A percentile compares a stretch with the other conserved stretches of the same genome.
phyloP scores from a whole-genome alignment of 768 basidiomycete species.

The Lyophyllum atratum region DNA sequence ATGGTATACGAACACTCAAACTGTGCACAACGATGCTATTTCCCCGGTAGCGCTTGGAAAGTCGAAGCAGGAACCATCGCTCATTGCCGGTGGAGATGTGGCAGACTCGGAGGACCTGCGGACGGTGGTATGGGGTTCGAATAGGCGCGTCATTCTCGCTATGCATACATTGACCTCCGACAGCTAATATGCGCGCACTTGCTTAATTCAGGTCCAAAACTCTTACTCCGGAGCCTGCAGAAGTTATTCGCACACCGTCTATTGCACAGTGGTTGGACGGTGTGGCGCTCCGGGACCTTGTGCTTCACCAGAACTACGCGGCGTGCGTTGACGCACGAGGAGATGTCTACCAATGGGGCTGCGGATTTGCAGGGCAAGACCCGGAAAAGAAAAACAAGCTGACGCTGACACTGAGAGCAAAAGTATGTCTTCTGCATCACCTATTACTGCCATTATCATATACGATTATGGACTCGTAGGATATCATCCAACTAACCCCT shows the following conservation, averaged over 20 bases:
- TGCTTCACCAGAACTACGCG: conserved; percentile 63
- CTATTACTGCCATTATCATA: background rate
- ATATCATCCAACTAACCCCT: conserved; percentile 64
- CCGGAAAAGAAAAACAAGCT: conserved; percentile 35
- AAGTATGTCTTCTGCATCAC: conserved; percentile 42
- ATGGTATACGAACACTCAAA: conserved; percentile 38
- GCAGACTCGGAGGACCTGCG: conserved; percentile 36
- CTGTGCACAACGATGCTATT: conserved; percentile 32
- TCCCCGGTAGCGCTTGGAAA: conserved; percentile 8
- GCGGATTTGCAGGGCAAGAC: conserved; percentile 51
- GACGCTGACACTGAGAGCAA: conserved; percentile 59
- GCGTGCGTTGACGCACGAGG: conserved; percentile 80
- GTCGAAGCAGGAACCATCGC: conserved; percentile 10
- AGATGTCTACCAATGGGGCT: conserved; percentile 86
- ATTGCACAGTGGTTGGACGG: conserved; percentile 61
- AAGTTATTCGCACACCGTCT: conserved; percentile 50
- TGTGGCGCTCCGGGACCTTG: conserved; percentile 73
- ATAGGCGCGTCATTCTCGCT: conserved; percentile 46
- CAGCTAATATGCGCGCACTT: background rate
- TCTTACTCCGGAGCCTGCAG: conserved; percentile 41
- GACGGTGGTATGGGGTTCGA: conserved; percentile 75
- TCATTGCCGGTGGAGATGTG: conserved; percentile 13
- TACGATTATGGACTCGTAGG: conserved; percentile 40
- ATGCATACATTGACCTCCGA: background rate
- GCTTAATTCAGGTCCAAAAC: conserved; percentile 42